Evolutionary conservation across 495 filamentous ascomycete species (phyloP).

Genomic region (Lophiotrema nucula): DNA sequence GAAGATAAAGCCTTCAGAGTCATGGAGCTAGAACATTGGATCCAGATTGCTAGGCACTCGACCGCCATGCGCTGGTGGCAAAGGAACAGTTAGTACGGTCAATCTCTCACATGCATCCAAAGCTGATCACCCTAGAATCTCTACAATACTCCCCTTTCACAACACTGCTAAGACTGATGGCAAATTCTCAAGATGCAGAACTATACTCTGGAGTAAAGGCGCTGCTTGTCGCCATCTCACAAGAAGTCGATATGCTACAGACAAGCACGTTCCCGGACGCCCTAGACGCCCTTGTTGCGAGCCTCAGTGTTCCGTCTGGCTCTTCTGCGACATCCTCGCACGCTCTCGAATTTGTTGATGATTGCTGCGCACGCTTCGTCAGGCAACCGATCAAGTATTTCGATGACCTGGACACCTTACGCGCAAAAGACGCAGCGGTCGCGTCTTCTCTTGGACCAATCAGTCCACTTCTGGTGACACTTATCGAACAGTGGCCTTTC

Average conservation of each 20-base stretch:
- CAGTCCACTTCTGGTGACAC: slow-evolving; percentile 59
- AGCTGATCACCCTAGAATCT: slow-evolving; percentile 33
- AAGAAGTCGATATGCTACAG: slow-evolving; percentile 53
- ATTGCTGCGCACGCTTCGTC: slow-evolving; percentile 68
- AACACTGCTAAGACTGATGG: slow-evolving; percentile 55
- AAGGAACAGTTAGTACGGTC: slow-evolving; percentile 54
- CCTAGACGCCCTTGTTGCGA: slow-evolving; percentile 54
- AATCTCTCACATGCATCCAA: not conserved
- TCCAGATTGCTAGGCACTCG: slow-evolving; percentile 73
- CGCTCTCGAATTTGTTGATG: slow-evolving; percentile 71
- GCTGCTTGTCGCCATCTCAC: slow-evolving; percentile 51
- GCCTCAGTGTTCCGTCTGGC: slow-evolving; percentile 42
- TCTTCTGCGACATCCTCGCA: slow-evolving; percentile 21
- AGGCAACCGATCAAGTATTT: slow-evolving; percentile 72
- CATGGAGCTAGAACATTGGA: slow-evolving; percentile 70
- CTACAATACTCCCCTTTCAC: slow-evolving; percentile 61
- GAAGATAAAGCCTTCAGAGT: slow-evolving; percentile 54
- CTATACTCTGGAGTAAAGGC: slow-evolving; percentile 44
- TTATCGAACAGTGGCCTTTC: slow-evolving; percentile 78
- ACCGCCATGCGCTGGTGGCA: slow-evolving; percentile 82
- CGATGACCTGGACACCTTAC: slow-evolving; percentile 40
- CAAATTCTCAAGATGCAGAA: slow-evolving; percentile 45
- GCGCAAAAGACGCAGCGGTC: not conserved
- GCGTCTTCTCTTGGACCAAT: slow-evolving; percentile 11
- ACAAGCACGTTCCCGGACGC: slow-evolving; percentile 43